Conservation (phyloP, 176 grass and related monocot species). For the Chloris gayana region DNA sequence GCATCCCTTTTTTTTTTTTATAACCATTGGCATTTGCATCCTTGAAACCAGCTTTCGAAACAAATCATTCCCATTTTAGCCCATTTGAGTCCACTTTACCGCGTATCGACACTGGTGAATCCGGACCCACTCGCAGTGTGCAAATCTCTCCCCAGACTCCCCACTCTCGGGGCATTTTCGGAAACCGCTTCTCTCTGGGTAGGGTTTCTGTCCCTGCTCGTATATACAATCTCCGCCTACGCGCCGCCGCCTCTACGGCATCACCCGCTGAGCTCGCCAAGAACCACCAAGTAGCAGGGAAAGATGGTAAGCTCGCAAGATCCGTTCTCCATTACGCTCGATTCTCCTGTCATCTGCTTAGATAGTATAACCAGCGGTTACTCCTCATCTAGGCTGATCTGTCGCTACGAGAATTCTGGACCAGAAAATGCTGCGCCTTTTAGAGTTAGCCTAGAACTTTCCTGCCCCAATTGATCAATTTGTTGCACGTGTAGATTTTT, state of each 20-base stretch:
- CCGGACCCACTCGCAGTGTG: background rate
- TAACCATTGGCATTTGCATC: background rate
- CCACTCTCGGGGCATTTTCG: background rate
- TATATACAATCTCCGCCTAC: background rate
- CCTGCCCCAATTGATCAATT: background rate
- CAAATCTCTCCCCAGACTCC: too few species aligned
- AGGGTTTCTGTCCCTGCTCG: background rate
- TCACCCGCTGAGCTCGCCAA: background rate
- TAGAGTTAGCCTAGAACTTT: background rate
- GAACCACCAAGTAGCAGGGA: background rate
- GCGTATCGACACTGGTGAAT: background rate
- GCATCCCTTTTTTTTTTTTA: too few species aligned
- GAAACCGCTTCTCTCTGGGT: background rate
- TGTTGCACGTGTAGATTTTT: background rate
- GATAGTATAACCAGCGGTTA: background rate
- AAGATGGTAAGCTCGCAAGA: conserved; percentile 13
- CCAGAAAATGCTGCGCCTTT: background rate
- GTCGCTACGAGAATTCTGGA: background rate
- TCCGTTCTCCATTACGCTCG: background rate
- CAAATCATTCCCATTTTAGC: too few species aligned
- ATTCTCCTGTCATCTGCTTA: background rate
- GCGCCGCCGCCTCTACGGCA: conserved; percentile 6
- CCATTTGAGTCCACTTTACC: too few species aligned
- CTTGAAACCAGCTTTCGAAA: background rate
- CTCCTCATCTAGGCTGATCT: background rate